phyloP scores from a whole-genome alignment of 805 yeast genomes.

The Suhomyces prunicola region DNA sequence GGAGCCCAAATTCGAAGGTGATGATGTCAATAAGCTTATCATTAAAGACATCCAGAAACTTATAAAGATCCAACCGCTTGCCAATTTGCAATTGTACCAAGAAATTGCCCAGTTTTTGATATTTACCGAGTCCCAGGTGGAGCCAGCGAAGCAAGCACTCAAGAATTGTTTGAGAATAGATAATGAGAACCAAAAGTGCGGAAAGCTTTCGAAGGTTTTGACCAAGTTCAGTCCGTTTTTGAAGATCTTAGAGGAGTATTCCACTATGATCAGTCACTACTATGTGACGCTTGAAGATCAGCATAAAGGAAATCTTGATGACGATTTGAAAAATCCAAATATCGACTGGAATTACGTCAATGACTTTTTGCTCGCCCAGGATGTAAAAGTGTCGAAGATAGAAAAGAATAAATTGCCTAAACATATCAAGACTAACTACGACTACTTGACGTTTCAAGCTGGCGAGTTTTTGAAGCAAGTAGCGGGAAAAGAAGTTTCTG shows the following conservation, averaged over 20 bases:
- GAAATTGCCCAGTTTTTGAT: constrained; percentile 30
- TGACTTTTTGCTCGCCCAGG: constrained; percentile 24
- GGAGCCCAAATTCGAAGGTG: constrained; percentile 1
- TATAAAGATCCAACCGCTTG: constrained; percentile 25
- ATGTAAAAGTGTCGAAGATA: constrained; percentile 24
- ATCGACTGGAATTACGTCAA: constrained; percentile 21
- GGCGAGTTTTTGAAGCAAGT: constrained; percentile 23
- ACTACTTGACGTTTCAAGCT: constrained; percentile 40
- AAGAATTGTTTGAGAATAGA: constrained; percentile 74
- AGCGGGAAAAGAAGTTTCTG: not conserved
- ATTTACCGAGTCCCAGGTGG: constrained; percentile 52
- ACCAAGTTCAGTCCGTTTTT: constrained; percentile 43
- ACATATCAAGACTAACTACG: constrained; percentile 39
- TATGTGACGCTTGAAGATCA: constrained; percentile 25
- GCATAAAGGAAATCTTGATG: constrained; percentile 6
- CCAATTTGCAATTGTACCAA: constrained; percentile 23
- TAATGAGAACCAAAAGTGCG: constrained; percentile 66
- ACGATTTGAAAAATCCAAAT: constrained; percentile 13
- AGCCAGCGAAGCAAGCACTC: constrained; percentile 48
- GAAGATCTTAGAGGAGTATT: constrained; percentile 42
- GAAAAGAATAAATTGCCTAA: constrained; percentile 24
- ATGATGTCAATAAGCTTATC: constrained; percentile 12
- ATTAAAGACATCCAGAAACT: constrained; percentile 25
- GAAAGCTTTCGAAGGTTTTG: constrained; percentile 50
- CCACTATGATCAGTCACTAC: constrained; percentile 30